Conservation (phyloP, 441 rosid genomes). For the Raphanus hybrid region DNA sequence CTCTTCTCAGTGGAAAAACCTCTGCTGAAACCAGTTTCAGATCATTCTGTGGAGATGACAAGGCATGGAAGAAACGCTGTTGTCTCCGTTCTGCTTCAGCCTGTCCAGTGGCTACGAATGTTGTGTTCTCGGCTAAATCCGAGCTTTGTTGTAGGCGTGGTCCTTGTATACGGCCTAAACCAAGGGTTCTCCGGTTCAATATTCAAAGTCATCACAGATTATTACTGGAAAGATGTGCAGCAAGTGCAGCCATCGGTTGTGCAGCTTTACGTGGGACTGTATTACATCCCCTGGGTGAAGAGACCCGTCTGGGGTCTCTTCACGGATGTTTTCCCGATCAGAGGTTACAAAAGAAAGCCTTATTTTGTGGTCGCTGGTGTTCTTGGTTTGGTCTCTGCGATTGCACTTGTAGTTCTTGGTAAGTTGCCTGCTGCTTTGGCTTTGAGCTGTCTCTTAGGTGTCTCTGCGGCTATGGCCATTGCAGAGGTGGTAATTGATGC, state of each 20-base stretch:
- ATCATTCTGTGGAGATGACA: constrained; percentile 25
- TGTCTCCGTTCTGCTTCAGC: constrained; percentile 55
- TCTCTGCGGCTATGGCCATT: constrained; percentile 72
- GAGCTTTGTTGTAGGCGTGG: constrained; percentile 63
- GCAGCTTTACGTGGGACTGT: constrained; percentile 71
- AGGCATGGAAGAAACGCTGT: constrained; percentile 24
- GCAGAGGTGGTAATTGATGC: constrained; percentile 91
- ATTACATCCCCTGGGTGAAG: constrained; percentile 85
- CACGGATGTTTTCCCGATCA: constrained; percentile 75
- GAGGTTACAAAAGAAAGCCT: constrained; percentile 74
- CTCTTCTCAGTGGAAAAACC: constrained; percentile 20
- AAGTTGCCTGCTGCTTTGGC: constrained; percentile 58
- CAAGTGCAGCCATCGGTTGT: constrained; percentile 67
- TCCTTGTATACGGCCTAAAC: constrained; percentile 76
- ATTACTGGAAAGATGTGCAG: constrained; percentile 85
- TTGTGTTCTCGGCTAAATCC: constrained; percentile 62
- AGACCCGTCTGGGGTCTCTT: constrained; percentile 85
- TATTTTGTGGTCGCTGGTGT: constrained; percentile 74
- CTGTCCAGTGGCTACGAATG: constrained; percentile 77
- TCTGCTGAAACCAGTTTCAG: constrained; percentile 35
- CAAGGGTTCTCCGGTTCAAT: constrained; percentile 75
- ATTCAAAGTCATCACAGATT: constrained; percentile 75
- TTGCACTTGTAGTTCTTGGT: constrained; percentile 52
- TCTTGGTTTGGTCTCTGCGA: constrained; percentile 58
- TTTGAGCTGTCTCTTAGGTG: constrained; percentile 63